Conservation (phyloP, 2,329 filamentous ascomycete species). For the Magnaporthiopsis incrustans region DNA sequence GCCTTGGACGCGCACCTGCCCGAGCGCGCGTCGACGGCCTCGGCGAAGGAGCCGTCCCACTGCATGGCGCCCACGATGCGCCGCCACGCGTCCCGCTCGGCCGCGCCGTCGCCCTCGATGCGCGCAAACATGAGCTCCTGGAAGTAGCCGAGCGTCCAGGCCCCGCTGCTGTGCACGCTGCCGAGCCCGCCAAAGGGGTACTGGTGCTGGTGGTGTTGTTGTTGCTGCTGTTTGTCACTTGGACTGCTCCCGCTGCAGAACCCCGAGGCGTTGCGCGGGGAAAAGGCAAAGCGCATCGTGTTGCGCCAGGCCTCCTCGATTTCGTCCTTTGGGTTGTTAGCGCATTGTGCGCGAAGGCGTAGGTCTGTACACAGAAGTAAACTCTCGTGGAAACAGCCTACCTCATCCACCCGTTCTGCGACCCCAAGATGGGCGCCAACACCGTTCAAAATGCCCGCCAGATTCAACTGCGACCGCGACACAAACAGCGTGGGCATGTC, state of each 20-base stretch:
- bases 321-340: not conserved
- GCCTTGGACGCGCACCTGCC: constrained; percentile 15
- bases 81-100: constrained; percentile 10
- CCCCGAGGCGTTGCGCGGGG: constrained; percentile 5
- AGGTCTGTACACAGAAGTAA: too few relatives aligned
- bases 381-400: not conserved
- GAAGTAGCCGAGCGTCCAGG: constrained; percentile 16
- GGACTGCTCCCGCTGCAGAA: not conserved
- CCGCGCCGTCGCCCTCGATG: not conserved
- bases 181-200: constrained; percentile 13
- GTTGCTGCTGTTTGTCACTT: not conserved
- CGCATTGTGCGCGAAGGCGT: too few relatives aligned
- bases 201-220: not conserved
- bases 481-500: constrained; percentile 16
- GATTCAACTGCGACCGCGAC: constrained; percentile 11
- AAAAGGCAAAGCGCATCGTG: constrained; percentile 15
- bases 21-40: constrained; percentile 12
- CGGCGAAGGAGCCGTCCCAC: constrained; percentile 15
- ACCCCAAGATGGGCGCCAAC: not conserved
- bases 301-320: constrained; percentile 10
- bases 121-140: constrained; percentile 14
- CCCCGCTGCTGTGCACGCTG: constrained; percentile 12
- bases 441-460: not conserved
- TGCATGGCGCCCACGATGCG: constrained; percentile 13
- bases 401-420: not conserved